Evolutionary conservation across 176 grass and related monocot genomes (phyloP), one percentile per base, ranked within the genome.

Genomic region (Carex parvula): DNA sequence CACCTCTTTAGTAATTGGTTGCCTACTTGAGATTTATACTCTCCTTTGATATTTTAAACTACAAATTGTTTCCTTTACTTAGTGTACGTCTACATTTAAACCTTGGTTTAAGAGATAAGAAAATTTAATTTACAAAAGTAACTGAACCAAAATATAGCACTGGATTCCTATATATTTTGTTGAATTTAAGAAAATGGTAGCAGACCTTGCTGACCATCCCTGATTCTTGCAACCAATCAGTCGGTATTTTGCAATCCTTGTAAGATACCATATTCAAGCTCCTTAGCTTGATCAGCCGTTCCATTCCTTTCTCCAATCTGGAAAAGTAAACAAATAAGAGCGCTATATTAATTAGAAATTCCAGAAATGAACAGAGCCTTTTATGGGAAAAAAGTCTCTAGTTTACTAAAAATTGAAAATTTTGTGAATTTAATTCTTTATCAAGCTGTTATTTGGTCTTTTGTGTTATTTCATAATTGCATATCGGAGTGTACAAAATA

Each of bases 211-310:
- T 87, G 54, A 86, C 83, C 46, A 98, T 89, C 73, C 92, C 95
- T 53, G 92, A 91, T 70, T 98, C 95, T 18, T 91, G 92, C 92
- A 98, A 93, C 95, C 95, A 98, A 76, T 98, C 89, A 0, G 91
- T 91, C 8, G 95, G 95, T 56, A 98, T 93, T 17, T 86, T 91
- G 76, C 94, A 89, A 83, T 98, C 92, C 14, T 69, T 91, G 90
- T 93, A 98, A 20, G 89, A 81, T 2, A 90, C 58, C 57, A 91
- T 85, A 55, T 20, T 86, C 0, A 79, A 79, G 85, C 61, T 90
- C 79, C 95, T 93, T 84, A 98, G 80, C 32, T 89, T 91, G 35
- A 93, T 72, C 86, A 98, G 42, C 76, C 89, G 88, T 26, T 33
- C 64, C 86, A 90, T 87, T 85, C 87, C 87, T 90, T 91, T 89